phyloP scores from a whole-genome alignment of 352 stramenopile species.

The Globisporangium canariense region DNA sequence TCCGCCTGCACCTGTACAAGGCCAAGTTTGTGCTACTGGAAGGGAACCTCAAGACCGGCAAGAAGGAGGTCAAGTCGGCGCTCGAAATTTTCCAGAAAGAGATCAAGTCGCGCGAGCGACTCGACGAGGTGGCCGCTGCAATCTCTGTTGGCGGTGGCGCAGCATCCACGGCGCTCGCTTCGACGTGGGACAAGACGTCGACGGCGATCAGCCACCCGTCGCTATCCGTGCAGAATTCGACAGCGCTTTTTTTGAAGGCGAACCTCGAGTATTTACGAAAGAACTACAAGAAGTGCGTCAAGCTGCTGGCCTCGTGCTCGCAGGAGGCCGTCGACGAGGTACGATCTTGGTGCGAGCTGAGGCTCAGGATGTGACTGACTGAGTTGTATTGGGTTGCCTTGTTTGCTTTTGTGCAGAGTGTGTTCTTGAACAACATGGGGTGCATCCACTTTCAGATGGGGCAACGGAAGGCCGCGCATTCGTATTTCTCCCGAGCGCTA shows the following conservation, averaged over 20 bases:
- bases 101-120: conserved; percentile 58
- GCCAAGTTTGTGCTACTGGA: conserved; percentile 89
- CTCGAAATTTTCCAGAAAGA: conserved; percentile 93
- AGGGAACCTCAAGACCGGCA: conserved; percentile 84
- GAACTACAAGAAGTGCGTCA: conserved; percentile 94
- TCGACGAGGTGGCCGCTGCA: conserved; percentile 20
- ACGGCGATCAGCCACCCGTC: conserved; percentile 74
- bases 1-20: conserved; percentile 90
- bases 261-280: conserved; percentile 93
- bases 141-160: neutral
- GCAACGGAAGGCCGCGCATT: conserved; percentile 86
- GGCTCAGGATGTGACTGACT: neutral
- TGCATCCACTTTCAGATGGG: conserved; percentile 92
- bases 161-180: conserved; percentile 11
- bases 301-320: conserved; percentile 89
- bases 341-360: conserved; percentile 3
- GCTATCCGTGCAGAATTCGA: conserved; percentile 84
- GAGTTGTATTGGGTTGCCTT: neutral
- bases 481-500: conserved; percentile 88
- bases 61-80: conserved; percentile 92
- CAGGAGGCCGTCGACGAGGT: conserved; percentile 80
- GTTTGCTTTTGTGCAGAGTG: conserved; percentile 34
- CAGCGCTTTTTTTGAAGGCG: conserved; percentile 89
- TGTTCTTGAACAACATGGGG: conserved; percentile 90
- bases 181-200: conserved; percentile 62